Evolutionary conservation across 2,329 filamentous ascomycete genomes (phyloP), one percentile per base, ranked within the genome.

Genomic region (Ophidiomyces ophidiicola): DNA sequence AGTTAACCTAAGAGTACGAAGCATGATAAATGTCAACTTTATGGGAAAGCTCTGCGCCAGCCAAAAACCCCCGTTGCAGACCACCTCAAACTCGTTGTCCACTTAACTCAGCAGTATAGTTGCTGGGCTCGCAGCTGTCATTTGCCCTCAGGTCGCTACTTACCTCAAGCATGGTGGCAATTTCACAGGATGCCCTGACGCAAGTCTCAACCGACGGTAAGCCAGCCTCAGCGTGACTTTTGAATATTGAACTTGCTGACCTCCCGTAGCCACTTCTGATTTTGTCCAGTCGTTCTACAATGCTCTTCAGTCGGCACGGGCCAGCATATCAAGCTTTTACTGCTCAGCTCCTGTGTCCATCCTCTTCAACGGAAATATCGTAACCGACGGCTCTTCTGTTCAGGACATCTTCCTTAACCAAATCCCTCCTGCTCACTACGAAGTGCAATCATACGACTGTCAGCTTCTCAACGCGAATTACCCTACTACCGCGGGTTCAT

Each of bases 241-340:
- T 5, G 3, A 19, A 33, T 24, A 14, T 10, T 10, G 30, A 24
- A 12, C 31, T 6, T 28, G 12, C 31, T 42, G 14, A 36, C 21
- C 25, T 31, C 15, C 23, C 36, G 19, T 49, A 82, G 83, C 78
- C 44, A 80, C 83, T 38, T 73, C 80, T 49, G 66, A 63, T 39
- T 88, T 93, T 52, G 69, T 80, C 48, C 75, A 79, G 45, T 68
- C 72, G 46, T 93, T 81, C 66, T 93, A 93, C 63, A 67, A 71
- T 19, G 71, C 80, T n/a, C 66, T 92, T 36, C 76, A 80, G 59
- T 71, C 68, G 43, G 60, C 67, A 29, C 69, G 71, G 46, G 59
- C 64, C 30, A 64, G 67, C 6, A 70, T 93, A 10, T 55, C 71
- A 12, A 63, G 65, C n/a, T 92, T 78, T 68, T 93, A 93, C 67